Evolutionary conservation across 1,284 basidiomycete species (phyloP).

Genomic region (Entoloma clypeatum): DNA sequence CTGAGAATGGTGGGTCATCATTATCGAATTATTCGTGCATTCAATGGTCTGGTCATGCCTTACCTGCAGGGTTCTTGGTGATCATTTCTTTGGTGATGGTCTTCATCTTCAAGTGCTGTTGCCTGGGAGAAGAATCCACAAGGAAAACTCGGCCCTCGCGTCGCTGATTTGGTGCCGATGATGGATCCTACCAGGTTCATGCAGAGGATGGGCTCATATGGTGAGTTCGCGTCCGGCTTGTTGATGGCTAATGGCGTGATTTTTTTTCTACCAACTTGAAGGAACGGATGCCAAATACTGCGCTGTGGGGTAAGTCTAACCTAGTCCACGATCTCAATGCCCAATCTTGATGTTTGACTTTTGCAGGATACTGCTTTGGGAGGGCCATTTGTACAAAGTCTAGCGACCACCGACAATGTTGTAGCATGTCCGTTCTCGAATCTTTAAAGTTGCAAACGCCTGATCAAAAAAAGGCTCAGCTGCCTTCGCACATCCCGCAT

Average conservation of each 20-base stretch:
- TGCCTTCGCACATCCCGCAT: slow-evolving; percentile 54
- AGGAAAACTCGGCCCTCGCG: slow-evolving; percentile 80
- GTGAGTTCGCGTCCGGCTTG: slow-evolving; percentile 17
- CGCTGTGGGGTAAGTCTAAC: slow-evolving; percentile 24
- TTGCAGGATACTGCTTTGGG: slow-evolving; percentile 56
- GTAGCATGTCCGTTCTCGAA: slow-evolving; percentile 37
- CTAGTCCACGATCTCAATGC: not conserved
- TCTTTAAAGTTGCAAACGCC: not conserved
- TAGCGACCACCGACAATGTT: slow-evolving; percentile 40
- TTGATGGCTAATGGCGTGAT: not conserved
- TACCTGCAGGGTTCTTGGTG: slow-evolving; percentile 47
- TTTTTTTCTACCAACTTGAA: too few relatives aligned
- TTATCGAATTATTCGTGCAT: not conserved
- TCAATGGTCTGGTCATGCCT: not conserved
- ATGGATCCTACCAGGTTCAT: slow-evolving; percentile 89
- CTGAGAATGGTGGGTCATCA: slow-evolving; percentile 38
- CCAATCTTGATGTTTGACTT: not conserved
- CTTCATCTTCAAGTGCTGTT: slow-evolving; percentile 55
- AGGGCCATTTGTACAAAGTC: slow-evolving; percentile 45
- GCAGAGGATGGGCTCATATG: too few relatives aligned
- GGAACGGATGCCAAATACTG: slow-evolving; percentile 29
- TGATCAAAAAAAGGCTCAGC: slow-evolving; percentile 26
- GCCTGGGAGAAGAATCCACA: slow-evolving; percentile 92
- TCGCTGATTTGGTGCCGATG: slow-evolving; percentile 91
- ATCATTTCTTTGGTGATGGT: slow-evolving; percentile 56